phyloP scores from a whole-genome alignment of 768 basidiomycete species.

The Tremella fuciformis region DNA sequence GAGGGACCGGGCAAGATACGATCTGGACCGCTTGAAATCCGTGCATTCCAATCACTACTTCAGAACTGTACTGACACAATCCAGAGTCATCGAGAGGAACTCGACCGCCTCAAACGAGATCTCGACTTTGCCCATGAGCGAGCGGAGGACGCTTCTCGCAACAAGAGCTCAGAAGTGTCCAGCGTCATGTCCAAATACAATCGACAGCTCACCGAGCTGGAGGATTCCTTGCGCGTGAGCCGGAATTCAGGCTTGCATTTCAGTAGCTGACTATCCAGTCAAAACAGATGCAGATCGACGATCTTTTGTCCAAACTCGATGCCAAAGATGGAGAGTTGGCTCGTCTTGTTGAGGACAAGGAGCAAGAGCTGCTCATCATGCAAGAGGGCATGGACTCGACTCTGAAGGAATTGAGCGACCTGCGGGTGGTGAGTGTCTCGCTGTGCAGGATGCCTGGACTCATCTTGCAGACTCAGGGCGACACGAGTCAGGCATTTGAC shows the following conservation, averaged over 20 bases:
- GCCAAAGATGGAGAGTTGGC: constrained; percentile 72
- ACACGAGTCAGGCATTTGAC: constrained; percentile 83
- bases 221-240: constrained; percentile 86
- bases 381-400: constrained; percentile 94
- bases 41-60: constrained; percentile 41
- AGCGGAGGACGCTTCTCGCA: constrained; percentile 86
- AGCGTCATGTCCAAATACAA: constrained; percentile 87
- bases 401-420: constrained; percentile 78
- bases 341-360: constrained; percentile 85
- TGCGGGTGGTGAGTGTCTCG: constrained; percentile 65
- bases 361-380: constrained; percentile 90
- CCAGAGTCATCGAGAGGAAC: constrained; percentile 84
- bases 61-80: not conserved
- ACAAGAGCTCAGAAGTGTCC: constrained; percentile 91
- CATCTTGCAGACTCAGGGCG: constrained; percentile 65
- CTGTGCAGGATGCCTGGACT: not conserved
- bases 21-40: constrained; percentile 87
- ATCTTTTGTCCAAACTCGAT: constrained; percentile 77
- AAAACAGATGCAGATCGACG: constrained; percentile 96
- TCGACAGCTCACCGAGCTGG: constrained; percentile 90
- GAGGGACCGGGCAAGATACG: constrained; percentile 90
- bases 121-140: constrained; percentile 93
- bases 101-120: constrained; percentile 87
- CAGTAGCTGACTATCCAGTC: constrained; percentile 57
- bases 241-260: constrained; percentile 2